Percentiles rank a stretch among this genome's conserved stretches.
Conservation (phyloP, 805 yeast genomes). For the Ogataea nitratoaversa region DNA sequence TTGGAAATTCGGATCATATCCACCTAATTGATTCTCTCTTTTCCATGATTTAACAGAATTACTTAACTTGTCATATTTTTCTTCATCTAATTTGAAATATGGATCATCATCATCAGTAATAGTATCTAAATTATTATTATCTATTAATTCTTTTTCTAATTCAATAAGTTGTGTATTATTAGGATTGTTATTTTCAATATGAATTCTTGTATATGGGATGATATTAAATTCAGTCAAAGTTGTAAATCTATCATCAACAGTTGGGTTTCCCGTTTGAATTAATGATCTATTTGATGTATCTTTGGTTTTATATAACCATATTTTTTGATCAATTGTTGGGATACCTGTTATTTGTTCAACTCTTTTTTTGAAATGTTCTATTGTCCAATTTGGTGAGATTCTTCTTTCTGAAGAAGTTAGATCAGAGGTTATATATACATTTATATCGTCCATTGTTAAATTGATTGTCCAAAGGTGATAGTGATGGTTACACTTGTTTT, state of each 20-base stretch:
- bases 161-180: conserved; percentile 40
- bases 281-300: conserved; percentile 34
- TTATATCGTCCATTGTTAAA: conserved; percentile 27
- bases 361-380: conserved; percentile 46
- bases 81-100: conserved; percentile 46
- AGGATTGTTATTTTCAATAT: conserved; percentile 53
- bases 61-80: conserved; percentile 53
- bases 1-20: conserved; percentile 56
- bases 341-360: conserved; percentile 75
- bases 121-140: conserved; percentile 8
- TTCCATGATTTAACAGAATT: conserved; percentile 80
- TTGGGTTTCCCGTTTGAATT: conserved; percentile 14
- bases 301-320: conserved; percentile 41
- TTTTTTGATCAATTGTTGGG: conserved; percentile 50
- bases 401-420: conserved; percentile 68
- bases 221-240: conserved; percentile 28
- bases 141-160: conserved; percentile 19
- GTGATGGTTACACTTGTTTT: too few species aligned
- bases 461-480: too few species aligned
- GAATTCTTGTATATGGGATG: conserved; percentile 43
- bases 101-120: conserved; percentile 32
- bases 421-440: conserved; percentile 56
- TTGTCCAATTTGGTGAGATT: conserved; percentile 57
- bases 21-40: conserved; percentile 56
- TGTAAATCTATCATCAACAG: conserved; percentile 12